Conservation (phyloP, 2,329 filamentous ascomycete species). For the Alternaria dauci region DNA sequence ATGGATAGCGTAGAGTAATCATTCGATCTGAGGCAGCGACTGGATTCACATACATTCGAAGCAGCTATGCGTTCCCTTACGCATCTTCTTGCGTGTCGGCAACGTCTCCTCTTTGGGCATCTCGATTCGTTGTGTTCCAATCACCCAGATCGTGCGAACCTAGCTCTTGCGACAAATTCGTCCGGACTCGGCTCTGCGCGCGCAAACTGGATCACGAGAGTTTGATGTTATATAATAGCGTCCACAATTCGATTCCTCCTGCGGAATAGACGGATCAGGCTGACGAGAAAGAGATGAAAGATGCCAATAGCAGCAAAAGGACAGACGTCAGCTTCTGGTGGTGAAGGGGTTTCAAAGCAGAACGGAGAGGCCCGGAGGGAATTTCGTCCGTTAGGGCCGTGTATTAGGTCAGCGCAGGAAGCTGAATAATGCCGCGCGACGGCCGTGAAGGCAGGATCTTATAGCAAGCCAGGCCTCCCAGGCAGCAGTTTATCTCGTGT, state of each 20-base stretch:
- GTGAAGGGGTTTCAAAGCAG: constrained; percentile 10
- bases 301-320: constrained; percentile 10
- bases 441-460: constrained; percentile 14
- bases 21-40: constrained; percentile 11
- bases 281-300: constrained; percentile 2
- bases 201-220: constrained; percentile 11
- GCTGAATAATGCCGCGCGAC: constrained; percentile 21
- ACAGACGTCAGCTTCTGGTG: constrained; percentile 11
- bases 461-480: constrained; percentile 20
- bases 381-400: constrained; percentile 21
- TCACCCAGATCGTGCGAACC: constrained; percentile 7
- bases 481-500: constrained; percentile 17
- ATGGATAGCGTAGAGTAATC: constrained; percentile 11
- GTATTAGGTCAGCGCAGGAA: constrained; percentile 23
- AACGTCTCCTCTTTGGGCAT: constrained; percentile 50
- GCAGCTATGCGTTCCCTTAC: constrained; percentile 56
- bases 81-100: constrained; percentile 53
- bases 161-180: constrained; percentile 29
- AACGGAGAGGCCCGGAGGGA: constrained; percentile 17
- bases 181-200: constrained; percentile 22
- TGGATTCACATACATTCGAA: constrained; percentile 53
- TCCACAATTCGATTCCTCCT: not conserved
- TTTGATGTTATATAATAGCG: constrained; percentile 15
- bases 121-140: constrained; percentile 23
- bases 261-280: not conserved